These are phyloP conservation scores for Trapa bicornis DNA, from an alignment of 345 rosid genomes.

Conservation along the genomic window DNA sequence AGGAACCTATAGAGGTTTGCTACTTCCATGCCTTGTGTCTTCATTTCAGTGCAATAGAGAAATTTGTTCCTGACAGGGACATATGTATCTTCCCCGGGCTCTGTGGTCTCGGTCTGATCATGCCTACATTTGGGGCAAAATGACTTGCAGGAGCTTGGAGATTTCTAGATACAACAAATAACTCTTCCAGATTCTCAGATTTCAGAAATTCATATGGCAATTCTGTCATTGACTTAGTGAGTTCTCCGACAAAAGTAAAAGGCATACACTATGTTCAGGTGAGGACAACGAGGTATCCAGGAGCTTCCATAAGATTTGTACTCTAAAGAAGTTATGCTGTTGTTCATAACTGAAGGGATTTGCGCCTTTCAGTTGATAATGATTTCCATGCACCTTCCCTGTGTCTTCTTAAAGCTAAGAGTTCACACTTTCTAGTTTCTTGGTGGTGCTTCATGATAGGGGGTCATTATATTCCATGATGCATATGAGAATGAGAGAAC, in stretches of 20 bases:
- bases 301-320: background rate
- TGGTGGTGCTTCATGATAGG: conserved; percentile 37
- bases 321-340: background rate
- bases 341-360: background rate
- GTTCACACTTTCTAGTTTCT: conserved; percentile 4
- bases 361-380: background rate
- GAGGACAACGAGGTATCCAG: conserved; percentile 4
- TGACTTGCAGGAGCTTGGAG: conserved; percentile 69
- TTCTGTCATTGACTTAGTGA: conserved; percentile 72
- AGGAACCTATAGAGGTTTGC: conserved; percentile 91
- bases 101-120: background rate
- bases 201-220: conserved; percentile 65
- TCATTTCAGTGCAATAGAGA: background rate
- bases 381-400: background rate
- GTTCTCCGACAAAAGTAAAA: conserved; percentile 73
- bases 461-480: conserved; percentile 89
- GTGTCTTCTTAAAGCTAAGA: background rate
- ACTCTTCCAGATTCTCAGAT: conserved; percentile 77
- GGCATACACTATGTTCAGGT: conserved; percentile 99
- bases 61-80: background rate
- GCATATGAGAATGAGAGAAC: conserved; percentile 79
- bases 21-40: background rate
- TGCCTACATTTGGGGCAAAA: conserved; percentile 1
- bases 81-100: background rate
- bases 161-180: conserved; percentile 61